A percentile compares a stretch with the other conserved stretches of the same genome.
phyloP scores from a whole-genome alignment of 371 early-diverging fungal genomes.

The Neoconidiobolus thromboides region DNA sequence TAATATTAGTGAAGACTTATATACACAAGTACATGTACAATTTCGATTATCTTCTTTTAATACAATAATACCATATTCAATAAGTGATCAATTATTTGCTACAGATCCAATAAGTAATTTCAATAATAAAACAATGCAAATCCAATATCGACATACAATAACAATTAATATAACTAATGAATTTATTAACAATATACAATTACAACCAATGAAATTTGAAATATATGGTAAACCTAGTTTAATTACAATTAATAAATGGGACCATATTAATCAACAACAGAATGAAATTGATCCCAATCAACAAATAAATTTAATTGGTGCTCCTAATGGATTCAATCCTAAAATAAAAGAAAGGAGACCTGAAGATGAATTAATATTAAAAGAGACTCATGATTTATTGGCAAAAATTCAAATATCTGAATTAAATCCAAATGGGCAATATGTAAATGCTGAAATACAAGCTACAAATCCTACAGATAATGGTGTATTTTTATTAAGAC shows the following conservation, averaged over 20 bases:
- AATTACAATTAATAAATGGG: conserved; percentile 19
- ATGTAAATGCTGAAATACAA: conserved; percentile 43
- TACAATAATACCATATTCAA: conserved; percentile 8
- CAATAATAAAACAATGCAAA: conserved; percentile 16
- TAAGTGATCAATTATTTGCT: conserved; percentile 34
- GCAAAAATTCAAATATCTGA: conserved; percentile 49
- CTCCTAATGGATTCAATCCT: conserved; percentile 8
- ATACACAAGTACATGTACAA: conserved; percentile 60
- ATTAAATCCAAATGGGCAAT: conserved; percentile 44
- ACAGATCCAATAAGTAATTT: conserved; percentile 42
- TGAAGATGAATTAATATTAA: conserved; percentile 40
- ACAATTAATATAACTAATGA: conserved; percentile 22
- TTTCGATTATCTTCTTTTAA: conserved; percentile 48
- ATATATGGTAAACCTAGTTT: conserved; percentile 38
- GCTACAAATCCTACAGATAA: conserved; percentile 26
- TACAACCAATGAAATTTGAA: conserved; percentile 29
- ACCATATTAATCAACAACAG: conserved; percentile 15
- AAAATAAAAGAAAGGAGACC: conserved; percentile 24
- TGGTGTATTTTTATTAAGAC: conserved; percentile 53
- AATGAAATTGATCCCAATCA: conserved; percentile 13
- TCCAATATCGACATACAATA: conserved; percentile 35
- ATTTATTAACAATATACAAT: conserved; percentile 19
- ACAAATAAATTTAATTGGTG: conserved; percentile 1
- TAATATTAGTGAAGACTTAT: conserved; percentile 46
- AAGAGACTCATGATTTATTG: conserved; percentile 47